phyloP scores from a whole-genome alignment of 2,329 filamentous ascomycete species.

The Bipolaris gigantea region DNA sequence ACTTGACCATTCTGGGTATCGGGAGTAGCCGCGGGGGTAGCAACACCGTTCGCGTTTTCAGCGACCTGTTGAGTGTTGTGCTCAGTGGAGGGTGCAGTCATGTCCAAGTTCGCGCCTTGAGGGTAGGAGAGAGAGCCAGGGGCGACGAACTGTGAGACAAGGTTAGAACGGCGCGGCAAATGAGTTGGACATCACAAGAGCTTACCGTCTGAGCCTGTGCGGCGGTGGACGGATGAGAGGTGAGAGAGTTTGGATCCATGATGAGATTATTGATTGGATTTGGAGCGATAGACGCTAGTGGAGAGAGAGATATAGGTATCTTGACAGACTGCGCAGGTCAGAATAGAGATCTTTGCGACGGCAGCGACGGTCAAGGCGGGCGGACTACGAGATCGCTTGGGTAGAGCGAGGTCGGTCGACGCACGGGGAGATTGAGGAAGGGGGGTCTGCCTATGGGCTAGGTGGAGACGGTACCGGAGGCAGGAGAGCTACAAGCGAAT shows the following conservation, averaged over 20 bases:
- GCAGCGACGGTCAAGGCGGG: conserved; percentile 33
- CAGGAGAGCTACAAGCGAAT: conserved; percentile 98
- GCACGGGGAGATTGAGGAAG: conserved; percentile 26
- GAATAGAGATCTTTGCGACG: conserved; percentile 29
- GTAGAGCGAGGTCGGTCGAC: conserved; percentile 39
- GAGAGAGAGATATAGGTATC: conserved; percentile 28
- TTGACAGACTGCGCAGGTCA: conserved; percentile 44
- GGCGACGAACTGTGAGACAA: conserved; percentile 65
- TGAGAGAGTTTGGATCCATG: conserved; percentile 76
- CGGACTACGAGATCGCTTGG: conserved; percentile 37
- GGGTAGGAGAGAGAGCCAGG: conserved; percentile 92
- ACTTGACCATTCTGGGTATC: conserved; percentile 64
- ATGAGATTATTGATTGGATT: conserved; percentile 45
- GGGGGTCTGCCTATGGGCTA: conserved; percentile 17
- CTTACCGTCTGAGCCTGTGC: conserved; percentile 80
- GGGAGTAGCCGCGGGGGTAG: conserved; percentile 89
- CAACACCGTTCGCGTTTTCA: conserved; percentile 66
- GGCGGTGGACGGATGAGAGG: conserved; percentile 88
- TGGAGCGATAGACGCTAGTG: conserved; percentile 34
- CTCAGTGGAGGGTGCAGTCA: conserved; percentile 77
- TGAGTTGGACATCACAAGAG: conserved; percentile 27
- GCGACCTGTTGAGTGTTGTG: conserved; percentile 62
- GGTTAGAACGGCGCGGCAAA: conserved; percentile 25
- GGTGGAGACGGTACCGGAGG: conserved; percentile 56
- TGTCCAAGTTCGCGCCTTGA: conserved; percentile 70